Base-by-base conservation (phyloP, 2,329 filamentous ascomycete species). In the Arthrobotrys pseudoclavata region DNA sequence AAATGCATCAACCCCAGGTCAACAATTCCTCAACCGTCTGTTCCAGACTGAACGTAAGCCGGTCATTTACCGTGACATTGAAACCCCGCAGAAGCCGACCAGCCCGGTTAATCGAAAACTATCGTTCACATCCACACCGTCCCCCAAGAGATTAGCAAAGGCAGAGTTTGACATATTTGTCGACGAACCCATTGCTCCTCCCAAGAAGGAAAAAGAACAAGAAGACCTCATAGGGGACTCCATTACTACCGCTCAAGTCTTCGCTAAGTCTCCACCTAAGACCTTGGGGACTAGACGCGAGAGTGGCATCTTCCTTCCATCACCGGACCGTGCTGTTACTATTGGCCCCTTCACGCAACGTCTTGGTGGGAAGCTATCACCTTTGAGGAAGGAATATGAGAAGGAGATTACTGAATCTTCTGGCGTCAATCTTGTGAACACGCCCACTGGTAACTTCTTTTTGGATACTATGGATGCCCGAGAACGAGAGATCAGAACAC, bases 131-230 rank as follows among this genome's bases (percentile, higher is more conserved):
- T 34, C 7, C 18, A 20, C 9, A 9, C 26, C 42, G 3, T 31
- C 53, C 10, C 24, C 55, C 2, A 68, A 53, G 71, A 69, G 40
- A 12, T 18, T 48, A n/a, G 55, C 29, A 13, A 71, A 57, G 45
- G 52, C 72, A 7, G 67, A 76, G 13, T 76, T 76, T 40, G 72
- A 76, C 57, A 76, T 76, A 45, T 76, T 69, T 31, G 72, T 76
- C 40, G 72, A 76, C 15, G 42, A 61, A 5, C 15, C 61, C 18
- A 47, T 20, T 12, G 45, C 26, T 24, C 6, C 34, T 15, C 5
- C 15, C 3, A 47, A 57, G 9, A 55, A 57, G 13, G 42, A 64
- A 22, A 22, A 48, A 9, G 22, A 45, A n/a, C 24, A 47, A 22
- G 45, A 66, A 6, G 40, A 55, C 1, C 40, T 70, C n/a, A 18